Evolutionary conservation across 1,284 basidiomycete species (phyloP).

Genomic region (Trichosporon asahii): DNA sequence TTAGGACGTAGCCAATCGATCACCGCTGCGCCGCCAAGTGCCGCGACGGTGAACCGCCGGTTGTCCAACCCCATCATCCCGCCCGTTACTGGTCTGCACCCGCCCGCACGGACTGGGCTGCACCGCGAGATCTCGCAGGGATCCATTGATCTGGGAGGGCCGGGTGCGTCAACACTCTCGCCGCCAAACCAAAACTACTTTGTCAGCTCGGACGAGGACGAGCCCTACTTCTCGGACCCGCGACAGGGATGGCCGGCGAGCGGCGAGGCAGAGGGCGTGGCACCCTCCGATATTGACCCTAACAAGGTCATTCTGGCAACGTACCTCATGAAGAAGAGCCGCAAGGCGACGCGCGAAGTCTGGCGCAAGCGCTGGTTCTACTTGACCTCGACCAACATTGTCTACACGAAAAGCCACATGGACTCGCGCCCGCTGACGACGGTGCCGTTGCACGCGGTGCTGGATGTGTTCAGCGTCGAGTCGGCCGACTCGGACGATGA

Average conservation of each 20-base stretch:
- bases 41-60: constrained; percentile 9
- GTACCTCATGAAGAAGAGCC: constrained; percentile 83
- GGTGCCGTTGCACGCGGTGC: constrained; percentile 76
- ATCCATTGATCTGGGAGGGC: not conserved
- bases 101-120: not conserved
- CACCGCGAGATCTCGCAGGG: constrained; percentile 1
- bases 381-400: constrained; percentile 71
- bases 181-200: constrained; percentile 16
- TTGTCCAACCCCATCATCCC: constrained; percentile 17
- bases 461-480: constrained; percentile 77
- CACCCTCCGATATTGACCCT: constrained; percentile 52
- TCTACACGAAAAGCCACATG: constrained; percentile 86
- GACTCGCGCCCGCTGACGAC: constrained; percentile 81
- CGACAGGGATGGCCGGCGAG: constrained; percentile 22
- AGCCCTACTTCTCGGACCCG: constrained; percentile 36
- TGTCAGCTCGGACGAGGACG: constrained; percentile 36
- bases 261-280: not conserved
- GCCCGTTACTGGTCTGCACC: not conserved
- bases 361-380: constrained; percentile 96
- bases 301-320: constrained; percentile 78
- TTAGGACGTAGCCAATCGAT: not conserved
- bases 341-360: constrained; percentile 82
- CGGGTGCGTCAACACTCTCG: constrained; percentile 12
- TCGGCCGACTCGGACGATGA: constrained; percentile 25
- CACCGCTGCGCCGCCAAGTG: constrained; percentile 5